A percentile compares a stretch with the other conserved stretches of the same genome.
These are phyloP conservation scores for Kluyveromyces sp. DNA, from an alignment of 1,139 yeast genomes.

Conservation along the genomic window DNA sequence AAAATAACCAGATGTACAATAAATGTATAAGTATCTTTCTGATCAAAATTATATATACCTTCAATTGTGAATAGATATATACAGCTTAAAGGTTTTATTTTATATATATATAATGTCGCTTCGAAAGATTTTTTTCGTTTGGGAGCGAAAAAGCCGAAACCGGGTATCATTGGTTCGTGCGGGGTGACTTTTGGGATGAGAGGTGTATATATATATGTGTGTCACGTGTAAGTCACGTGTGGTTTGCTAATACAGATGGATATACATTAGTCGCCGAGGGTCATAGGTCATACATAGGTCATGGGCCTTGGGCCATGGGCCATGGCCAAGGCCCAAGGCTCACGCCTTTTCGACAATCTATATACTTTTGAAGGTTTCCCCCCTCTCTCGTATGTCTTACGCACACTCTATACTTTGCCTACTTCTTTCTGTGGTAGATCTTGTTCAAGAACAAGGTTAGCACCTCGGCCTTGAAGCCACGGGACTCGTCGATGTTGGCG, in stretches of 20 bases:
- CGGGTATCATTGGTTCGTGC: conserved; percentile 1
- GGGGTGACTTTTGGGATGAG: background rate
- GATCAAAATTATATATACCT: background rate
- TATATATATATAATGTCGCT: background rate
- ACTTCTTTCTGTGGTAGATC: conserved; percentile 90
- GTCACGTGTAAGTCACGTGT: too few species aligned
- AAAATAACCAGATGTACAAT: background rate
- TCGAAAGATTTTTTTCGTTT: background rate
- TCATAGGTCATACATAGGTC: too few species aligned
- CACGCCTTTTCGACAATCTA: background rate
- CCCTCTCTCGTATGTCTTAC: too few species aligned
- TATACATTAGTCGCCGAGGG: too few species aligned
- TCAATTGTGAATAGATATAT: background rate
- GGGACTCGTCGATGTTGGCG: conserved; percentile 68
- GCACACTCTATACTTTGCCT: conserved; percentile 14
- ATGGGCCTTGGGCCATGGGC: too few species aligned
- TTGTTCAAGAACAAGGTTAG: conserved; percentile 77
- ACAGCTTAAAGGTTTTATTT: background rate
- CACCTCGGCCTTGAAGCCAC: conserved; percentile 86
- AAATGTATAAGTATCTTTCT: background rate
- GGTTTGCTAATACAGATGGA: too few species aligned
- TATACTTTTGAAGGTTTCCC: too few species aligned
- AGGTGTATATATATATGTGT: background rate
- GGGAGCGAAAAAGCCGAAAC: conserved; percentile 2
- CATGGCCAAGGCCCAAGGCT: too few species aligned